A percentile compares a stretch with the other conserved stretches of the same genome.
Conservation (phyloP, 2,329 filamentous ascomycete genomes). For the Microdochium nivale region DNA sequence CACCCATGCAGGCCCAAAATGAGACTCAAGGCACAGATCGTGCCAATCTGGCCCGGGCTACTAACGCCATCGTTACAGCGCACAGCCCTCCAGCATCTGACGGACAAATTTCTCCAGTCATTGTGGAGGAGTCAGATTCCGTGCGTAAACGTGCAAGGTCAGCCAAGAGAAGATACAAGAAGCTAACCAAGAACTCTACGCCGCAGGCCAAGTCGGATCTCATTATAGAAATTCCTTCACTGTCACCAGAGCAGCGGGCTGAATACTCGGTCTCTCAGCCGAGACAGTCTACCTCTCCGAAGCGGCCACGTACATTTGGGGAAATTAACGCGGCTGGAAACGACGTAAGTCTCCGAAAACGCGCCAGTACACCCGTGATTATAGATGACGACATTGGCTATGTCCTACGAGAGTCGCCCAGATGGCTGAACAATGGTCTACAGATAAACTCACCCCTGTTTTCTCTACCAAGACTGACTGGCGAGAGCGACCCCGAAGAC, state of each 20-base stretch:
- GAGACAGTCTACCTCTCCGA: neutral
- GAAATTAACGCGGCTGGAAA: slow-evolving; percentile 8
- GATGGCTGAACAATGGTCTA: slow-evolving; percentile 7
- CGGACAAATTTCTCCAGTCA: neutral
- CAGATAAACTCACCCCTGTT: neutral
- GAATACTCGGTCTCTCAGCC: slow-evolving; percentile 3
- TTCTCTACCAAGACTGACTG: neutral
- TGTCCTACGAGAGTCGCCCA: slow-evolving; percentile 11
- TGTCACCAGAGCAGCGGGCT: slow-evolving; percentile 4
- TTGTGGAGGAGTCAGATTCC: neutral
- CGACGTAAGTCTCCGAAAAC: neutral
- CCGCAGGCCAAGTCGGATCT: slow-evolving; percentile 2
- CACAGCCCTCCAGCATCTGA: neutral
- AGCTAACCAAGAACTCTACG: neutral
- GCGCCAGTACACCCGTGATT: neutral
- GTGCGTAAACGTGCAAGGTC: neutral
- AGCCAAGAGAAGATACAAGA: neutral
- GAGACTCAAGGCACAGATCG: too few species aligned
- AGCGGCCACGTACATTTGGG: slow-evolving; percentile 7
- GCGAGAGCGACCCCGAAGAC: neutral
- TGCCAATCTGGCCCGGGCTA: too few species aligned
- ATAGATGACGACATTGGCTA: slow-evolving; percentile 6
- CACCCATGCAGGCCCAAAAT: neutral
- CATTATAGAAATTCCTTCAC: slow-evolving; percentile 7
- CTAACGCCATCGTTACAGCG: neutral